These are phyloP conservation scores for Boletales sp. DNA, from an alignment of 768 basidiomycete species.

Conservation along the genomic window DNA sequence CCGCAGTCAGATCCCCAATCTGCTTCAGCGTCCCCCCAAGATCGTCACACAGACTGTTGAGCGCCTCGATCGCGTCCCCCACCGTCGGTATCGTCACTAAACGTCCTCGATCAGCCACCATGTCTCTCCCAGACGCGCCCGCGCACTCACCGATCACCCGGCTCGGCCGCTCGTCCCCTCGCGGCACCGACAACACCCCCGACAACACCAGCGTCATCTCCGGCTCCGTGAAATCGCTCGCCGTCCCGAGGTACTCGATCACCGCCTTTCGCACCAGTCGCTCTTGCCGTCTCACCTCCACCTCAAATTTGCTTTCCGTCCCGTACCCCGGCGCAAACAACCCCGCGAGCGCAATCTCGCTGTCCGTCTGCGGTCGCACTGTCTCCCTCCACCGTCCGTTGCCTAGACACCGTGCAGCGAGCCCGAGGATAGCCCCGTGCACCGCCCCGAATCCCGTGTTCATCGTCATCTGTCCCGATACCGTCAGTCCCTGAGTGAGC, in stretches of 20 bases:
- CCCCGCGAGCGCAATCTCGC: constrained; percentile 55
- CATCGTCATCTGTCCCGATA: constrained; percentile 42
- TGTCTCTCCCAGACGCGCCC: too few species aligned
- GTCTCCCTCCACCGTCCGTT: constrained; percentile 53
- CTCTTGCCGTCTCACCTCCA: constrained; percentile 52
- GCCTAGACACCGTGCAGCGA: constrained; percentile 71
- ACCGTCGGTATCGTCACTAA: constrained; percentile 74
- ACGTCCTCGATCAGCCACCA: not conserved
- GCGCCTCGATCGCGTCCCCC: constrained; percentile 66
- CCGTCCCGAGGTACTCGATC: constrained; percentile 63
- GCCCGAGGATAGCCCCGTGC: constrained; percentile 71
- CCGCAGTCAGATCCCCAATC: constrained; percentile 63
- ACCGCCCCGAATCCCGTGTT: constrained; percentile 82
- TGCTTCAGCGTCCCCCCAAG: constrained; percentile 61
- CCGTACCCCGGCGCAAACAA: constrained; percentile 53
- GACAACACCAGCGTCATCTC: constrained; percentile 72
- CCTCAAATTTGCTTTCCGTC: constrained; percentile 56
- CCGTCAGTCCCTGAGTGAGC: not conserved
- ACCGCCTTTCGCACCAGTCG: constrained; percentile 57
- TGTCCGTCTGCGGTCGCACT: constrained; percentile 63
- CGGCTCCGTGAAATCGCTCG: constrained; percentile 76
- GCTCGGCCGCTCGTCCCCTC: constrained; percentile 53
- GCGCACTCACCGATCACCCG: constrained; percentile 54
- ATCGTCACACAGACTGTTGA: constrained; percentile 59
- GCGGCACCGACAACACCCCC: constrained; percentile 55